Evolutionary conservation across 2,329 filamentous ascomycete genomes (phyloP), one percentile per base, ranked within the genome.

Genomic region (Purpureocillium takamizusanense): DNA sequence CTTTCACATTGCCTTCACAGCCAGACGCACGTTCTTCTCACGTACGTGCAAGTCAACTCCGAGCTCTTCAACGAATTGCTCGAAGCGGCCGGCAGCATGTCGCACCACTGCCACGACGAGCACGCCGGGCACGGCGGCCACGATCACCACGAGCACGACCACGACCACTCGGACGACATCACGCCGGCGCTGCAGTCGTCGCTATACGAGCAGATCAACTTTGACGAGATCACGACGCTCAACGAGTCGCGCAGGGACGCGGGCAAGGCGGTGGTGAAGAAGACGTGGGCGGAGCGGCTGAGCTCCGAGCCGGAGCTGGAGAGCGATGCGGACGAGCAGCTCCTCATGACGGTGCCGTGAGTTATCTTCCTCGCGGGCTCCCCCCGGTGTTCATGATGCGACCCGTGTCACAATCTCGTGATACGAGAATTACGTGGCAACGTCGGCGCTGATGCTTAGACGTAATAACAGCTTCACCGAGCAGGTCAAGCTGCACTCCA

Each of bases 131-230:
- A 76, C 45, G 65, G 69, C 45, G 64, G 68, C 47, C 72, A 77
- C 48, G 70, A 68, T 41, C 68, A 79, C 50, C 64, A 71, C 51
- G 68, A 72, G 45, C 64, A 72, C 42, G 74, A 68, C 31, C 88
- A 95, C 60, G 88, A 95, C 61, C 90, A 95, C 65, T 82, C 77
- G 34, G 86, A 97, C 66, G 90, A 97, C 67, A 78, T 95, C 52
- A 89, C 86, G 2, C 92, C 92, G 1, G 90, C 89, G 2, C 71
- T 95, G 13, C 90, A 97, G 62, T 83, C 81, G 51, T 87, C 88
- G 31, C 79, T 98, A 28, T 97, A 95, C 67, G 79, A 86, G 47
- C 84, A 95, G 58, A 88, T 98, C 61, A 78, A 89, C 59, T 95
- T 97, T 63, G 82, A 86, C 62, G 75, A 80, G 21, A 80, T 98